These are phyloP conservation scores for Leishmania tropica DNA, from an alignment of 208 protist genomes.

Conservation along the genomic window DNA sequence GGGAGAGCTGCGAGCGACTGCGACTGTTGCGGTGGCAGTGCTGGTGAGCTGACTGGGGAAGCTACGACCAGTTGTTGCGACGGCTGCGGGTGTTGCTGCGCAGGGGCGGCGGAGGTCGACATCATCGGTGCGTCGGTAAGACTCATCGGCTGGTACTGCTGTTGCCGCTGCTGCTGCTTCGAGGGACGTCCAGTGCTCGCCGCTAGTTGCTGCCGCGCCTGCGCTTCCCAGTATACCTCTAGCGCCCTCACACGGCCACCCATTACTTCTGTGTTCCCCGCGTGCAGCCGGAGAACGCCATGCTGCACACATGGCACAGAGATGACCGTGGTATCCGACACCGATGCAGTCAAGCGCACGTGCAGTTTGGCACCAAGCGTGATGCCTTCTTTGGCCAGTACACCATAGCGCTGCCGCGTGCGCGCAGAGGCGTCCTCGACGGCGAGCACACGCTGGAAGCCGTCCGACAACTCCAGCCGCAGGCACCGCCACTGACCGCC, in stretches of 20 bases:
- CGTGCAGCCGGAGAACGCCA: conserved; percentile 56
- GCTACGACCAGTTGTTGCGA: background rate
- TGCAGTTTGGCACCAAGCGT: conserved; percentile 61
- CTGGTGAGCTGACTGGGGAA: background rate
- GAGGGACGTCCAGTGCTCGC: conserved; percentile 50
- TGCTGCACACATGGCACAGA: conserved; percentile 13
- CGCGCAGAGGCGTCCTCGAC: conserved; percentile 41
- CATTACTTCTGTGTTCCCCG: conserved; percentile 48
- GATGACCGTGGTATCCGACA: background rate
- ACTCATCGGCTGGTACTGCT: conserved; percentile 4
- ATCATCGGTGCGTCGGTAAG: background rate
- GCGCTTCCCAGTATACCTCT: conserved; percentile 45
- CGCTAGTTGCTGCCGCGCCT: conserved; percentile 39
- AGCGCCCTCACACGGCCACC: conserved; percentile 55
- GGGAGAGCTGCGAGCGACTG: background rate
- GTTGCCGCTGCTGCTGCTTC: conserved; percentile 14
- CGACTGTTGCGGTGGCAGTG: background rate
- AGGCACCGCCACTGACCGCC: conserved; percentile 51
- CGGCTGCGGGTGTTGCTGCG: background rate
- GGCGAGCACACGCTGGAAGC: conserved; percentile 69
- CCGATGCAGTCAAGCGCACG: conserved; percentile 13
- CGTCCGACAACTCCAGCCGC: conserved; percentile 57
- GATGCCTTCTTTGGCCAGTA: conserved; percentile 46
- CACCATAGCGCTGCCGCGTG: conserved; percentile 19
- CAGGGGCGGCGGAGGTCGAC: background rate